A percentile compares a stretch with the other conserved stretches of the same genome.
Conservation (phyloP, 768 basidiomycete species). For the Lactarius indigo region DNA sequence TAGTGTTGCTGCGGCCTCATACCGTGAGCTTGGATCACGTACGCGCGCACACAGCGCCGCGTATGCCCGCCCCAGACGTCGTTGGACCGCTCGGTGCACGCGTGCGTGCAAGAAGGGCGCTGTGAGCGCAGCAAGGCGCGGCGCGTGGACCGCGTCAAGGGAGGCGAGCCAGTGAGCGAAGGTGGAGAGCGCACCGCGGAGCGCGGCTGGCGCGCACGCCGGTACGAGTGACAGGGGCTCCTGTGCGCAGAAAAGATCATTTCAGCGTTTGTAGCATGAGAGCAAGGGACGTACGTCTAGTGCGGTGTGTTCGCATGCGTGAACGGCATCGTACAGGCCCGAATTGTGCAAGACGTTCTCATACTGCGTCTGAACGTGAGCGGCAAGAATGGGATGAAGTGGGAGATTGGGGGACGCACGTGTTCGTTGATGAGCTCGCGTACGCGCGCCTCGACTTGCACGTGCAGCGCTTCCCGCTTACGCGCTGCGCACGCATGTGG, state of each 20-base stretch:
- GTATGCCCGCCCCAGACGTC: constrained; percentile 67
- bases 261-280: too few species aligned
- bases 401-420: constrained; percentile 45
- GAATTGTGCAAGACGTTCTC: constrained; percentile 51
- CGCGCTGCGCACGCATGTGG: constrained; percentile 63
- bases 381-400: constrained; percentile 3
- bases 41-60: constrained; percentile 72
- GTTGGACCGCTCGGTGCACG: constrained; percentile 76
- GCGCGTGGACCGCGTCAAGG: constrained; percentile 74
- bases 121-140: constrained; percentile 71
- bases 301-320: constrained; percentile 40
- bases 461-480: constrained; percentile 57
- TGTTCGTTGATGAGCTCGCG: constrained; percentile 74
- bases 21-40: constrained; percentile 68
- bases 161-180: constrained; percentile 88
- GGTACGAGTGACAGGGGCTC: constrained; percentile 77
- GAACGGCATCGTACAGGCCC: constrained; percentile 46
- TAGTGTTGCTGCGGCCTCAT: constrained; percentile 88
- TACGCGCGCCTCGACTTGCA: constrained; percentile 59
- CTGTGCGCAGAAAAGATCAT: constrained; percentile 32
- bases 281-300: constrained; percentile 36
- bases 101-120: constrained; percentile 59
- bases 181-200: constrained; percentile 57
- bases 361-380: constrained; percentile 37
- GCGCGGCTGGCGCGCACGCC: constrained; percentile 55